Evolutionary conservation across 805 yeast species (phyloP), one percentile per base, ranked within the genome.

Genomic region (Candida mattraensis): DNA sequence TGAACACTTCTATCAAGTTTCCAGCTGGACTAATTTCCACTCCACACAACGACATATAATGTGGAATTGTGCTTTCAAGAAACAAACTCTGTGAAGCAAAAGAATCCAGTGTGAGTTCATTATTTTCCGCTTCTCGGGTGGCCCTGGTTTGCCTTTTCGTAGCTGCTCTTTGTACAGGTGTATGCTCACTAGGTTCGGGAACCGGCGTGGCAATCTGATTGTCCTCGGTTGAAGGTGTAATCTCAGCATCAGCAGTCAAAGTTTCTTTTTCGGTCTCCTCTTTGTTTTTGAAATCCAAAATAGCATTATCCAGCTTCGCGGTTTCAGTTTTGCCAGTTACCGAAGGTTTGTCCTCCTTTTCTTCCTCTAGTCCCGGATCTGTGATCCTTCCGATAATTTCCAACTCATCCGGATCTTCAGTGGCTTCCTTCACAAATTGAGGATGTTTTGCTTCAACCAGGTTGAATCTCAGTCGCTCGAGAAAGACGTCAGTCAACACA

Each of bases 401-500:
- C 11, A 23, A 16, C 14, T 24, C 18, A 9, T 23, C 23, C 16
- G 11, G 26, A 11, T 34, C 34, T 3, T 36, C 38, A 6, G 9
- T 24, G 5, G 8, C 21, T n/a, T 3, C 18, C 18, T 18, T 23
- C 16, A 17, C 35, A 7, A 17, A 8, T 3, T 21, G 18, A 20
- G 19, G 24, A 7, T 10, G 10, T 33, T 35, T 16, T 25, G 38
- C 26, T 8, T 50, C 54, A 12, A 36, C 38, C 12, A 58, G 46
- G 3, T 58, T 53, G 35, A 76, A 64, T 11, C 42, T 48, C 2
- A 80, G 54, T 7, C 57, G 53, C 24, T 75, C 80, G 3, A 79
- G 58, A 0, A 80, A 69, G 3, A 59, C 62, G 22, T 72, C 76
- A 0, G 75, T 63, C 18, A 75, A 63, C 10, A 62, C 47, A 45